phyloP scores from a whole-genome alignment of 208 protist species.

The Trypanosoma boissoni region DNA sequence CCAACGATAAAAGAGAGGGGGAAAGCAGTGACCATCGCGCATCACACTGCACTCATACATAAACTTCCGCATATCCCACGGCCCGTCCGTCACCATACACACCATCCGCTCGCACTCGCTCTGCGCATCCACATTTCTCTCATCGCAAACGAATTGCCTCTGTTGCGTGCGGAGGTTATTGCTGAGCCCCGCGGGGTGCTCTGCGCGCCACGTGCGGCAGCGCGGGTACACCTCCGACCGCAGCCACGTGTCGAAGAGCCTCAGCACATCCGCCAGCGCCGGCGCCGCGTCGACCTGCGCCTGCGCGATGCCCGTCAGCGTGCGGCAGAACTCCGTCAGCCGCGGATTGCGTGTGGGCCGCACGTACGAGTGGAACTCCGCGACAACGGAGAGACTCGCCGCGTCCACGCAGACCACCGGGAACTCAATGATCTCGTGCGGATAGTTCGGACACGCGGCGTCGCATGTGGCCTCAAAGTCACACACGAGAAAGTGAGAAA shows the following conservation, averaged over 20 bases:
- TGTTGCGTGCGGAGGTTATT: slow-evolving; percentile 49
- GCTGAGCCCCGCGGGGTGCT: slow-evolving; percentile 32
- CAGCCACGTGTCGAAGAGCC: slow-evolving; percentile 65
- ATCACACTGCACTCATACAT: slow-evolving; percentile 86
- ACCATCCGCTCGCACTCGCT: slow-evolving; percentile 57
- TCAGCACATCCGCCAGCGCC: slow-evolving; percentile 58
- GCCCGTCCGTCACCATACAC: slow-evolving; percentile 85
- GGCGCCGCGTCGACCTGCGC: slow-evolving; percentile 75
- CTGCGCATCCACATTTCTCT: slow-evolving; percentile 32
- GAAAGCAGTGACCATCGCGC: slow-evolving; percentile 68
- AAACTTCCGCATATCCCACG: slow-evolving; percentile 91
- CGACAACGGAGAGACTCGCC: slow-evolving; percentile 49
- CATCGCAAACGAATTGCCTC: slow-evolving; percentile 46
- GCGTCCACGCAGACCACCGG: slow-evolving; percentile 91
- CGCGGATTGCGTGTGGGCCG: slow-evolving; percentile 69
- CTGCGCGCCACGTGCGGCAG: slow-evolving; percentile 36
- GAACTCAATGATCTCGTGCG: slow-evolving; percentile 97
- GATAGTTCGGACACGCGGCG: slow-evolving; percentile 47
- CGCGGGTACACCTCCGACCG: slow-evolving; percentile 64
- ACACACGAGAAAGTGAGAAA: slow-evolving; percentile 87
- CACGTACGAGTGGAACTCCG: slow-evolving; percentile 91
- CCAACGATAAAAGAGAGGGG: slow-evolving; percentile 88
- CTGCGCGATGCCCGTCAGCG: slow-evolving; percentile 96
- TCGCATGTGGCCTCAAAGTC: slow-evolving; percentile 94
- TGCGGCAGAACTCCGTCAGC: slow-evolving; percentile 91